These are phyloP conservation scores for Skeletonema marinoi DNA, from an alignment of 108 stramenopile species.

Conservation along the genomic window DNA sequence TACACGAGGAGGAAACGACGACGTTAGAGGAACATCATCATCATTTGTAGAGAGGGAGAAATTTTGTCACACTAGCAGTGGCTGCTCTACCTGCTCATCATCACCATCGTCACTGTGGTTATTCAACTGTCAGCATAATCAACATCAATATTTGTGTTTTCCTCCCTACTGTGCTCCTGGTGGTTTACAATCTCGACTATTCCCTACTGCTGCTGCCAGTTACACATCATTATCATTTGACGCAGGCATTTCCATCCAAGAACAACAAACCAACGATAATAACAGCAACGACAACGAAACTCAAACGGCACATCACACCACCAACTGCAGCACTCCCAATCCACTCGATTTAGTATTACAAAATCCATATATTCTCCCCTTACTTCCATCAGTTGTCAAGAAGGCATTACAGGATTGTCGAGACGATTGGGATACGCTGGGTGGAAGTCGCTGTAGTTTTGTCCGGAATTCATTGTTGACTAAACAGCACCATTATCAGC, in stretches of 20 bases:
- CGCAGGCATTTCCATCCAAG: not conserved
- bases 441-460: slow-evolving; percentile 30
- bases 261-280: not conserved
- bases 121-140: slow-evolving; percentile 34
- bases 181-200: slow-evolving; percentile 31
- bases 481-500: not conserved
- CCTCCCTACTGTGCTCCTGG: slow-evolving; percentile 44
- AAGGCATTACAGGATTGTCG: not conserved
- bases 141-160: slow-evolving; percentile 29
- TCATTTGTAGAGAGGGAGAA: not conserved
- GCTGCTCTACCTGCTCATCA: not conserved
- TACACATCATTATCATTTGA: no score
- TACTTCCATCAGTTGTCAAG: slow-evolving; percentile 13
- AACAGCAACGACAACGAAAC: not conserved
- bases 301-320: not conserved
- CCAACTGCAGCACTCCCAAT: not conserved
- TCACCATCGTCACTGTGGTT: slow-evolving; percentile 15
- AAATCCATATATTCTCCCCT: slow-evolving; percentile 1
- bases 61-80: not conserved
- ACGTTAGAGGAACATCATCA: not conserved
- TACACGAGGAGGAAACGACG: not conserved
- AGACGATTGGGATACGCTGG: slow-evolving; percentile 36
- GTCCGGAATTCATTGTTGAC: not conserved
- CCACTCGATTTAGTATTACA: slow-evolving; percentile 26
- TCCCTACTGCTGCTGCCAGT: not conserved